Conservation (phyloP, 192 early-diverging fungal genomes). For the Coemansia sp. region DNA sequence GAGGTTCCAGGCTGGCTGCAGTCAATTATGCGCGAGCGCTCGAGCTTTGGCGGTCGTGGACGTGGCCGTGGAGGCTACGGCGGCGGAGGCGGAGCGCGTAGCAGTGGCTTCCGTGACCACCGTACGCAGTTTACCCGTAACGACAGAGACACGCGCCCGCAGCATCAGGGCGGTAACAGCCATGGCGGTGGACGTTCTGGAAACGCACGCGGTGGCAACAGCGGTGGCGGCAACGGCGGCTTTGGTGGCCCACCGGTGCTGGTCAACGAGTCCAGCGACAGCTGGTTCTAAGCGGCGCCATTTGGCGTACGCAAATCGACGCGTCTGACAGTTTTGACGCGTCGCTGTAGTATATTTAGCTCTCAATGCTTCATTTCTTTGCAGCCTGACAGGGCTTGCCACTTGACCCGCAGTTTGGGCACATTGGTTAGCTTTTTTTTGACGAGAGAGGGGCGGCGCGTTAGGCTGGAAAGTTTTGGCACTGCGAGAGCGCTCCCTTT, state of each 20-base stretch:
- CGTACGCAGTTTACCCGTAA: conserved; percentile 29
- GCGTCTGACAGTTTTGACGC: background rate
- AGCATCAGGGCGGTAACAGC: conserved; percentile 12
- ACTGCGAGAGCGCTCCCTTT: conserved; percentile 16
- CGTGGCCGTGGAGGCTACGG: conserved; percentile 48
- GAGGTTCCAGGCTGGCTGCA: conserved; percentile 85
- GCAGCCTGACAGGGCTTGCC: background rate
- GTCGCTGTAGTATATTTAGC: conserved; percentile 7
- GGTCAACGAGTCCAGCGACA: conserved; percentile 56
- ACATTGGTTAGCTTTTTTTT: conserved; percentile 4
- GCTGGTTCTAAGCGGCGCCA: conserved; percentile 61
- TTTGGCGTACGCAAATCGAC: background rate
- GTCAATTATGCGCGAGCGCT: conserved; percentile 63
- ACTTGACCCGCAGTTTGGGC: background rate
- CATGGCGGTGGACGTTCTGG: background rate
- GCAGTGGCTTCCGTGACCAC: conserved; percentile 37
- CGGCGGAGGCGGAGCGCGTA: conserved; percentile 31
- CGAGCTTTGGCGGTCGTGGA: conserved; percentile 55
- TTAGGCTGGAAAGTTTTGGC: conserved; percentile 8
- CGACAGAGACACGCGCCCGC: conserved; percentile 42
- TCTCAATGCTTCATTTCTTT: background rate
- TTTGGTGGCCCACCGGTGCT: conserved; percentile 21
- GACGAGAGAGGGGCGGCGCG: conserved; percentile 9
- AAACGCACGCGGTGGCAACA: conserved; percentile 12
- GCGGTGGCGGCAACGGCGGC: conserved; percentile 9